Base-by-base conservation (phyloP, 2,329 filamentous ascomycete genomes). In the Exophiala sp. region DNA sequence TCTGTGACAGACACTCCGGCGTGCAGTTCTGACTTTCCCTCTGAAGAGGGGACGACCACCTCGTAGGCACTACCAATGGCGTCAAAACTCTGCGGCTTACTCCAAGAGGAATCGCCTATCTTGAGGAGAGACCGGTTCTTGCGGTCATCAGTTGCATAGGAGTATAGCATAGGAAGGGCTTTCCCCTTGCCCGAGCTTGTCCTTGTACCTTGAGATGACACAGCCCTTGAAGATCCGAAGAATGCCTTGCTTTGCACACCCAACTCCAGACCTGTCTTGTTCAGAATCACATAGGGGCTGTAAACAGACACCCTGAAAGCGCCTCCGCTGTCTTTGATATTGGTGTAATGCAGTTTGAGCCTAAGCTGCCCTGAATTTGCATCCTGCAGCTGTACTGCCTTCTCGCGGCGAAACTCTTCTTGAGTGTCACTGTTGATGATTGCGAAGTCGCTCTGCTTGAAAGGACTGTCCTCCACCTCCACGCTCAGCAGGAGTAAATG, bases 21-120 rank as follows among this genome's bases (percentile, higher is more conserved):
- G 62, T 97, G 89, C 62, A 97, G 90, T 66, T 98, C 93, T 2
- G 83, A 83, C 55, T 79, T 74, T 37, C 80, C 83, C 35, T 77
- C 79, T 1, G 78, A 70, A 0, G 89, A 88, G 43, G 86, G 85
- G 27, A 98, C 75, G 27, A 93, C 80, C 29, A 95, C 86, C 60
- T 96, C 90, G 13, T 88, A 85, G 0, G 85, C 89, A 62, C 91
- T 97, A 24, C 93, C 93, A 57, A 98, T 93, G 16, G 93, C 93
- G 64, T 98, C 94, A 62, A 98, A 95, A 76, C 88, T 96, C 66
- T 97, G 91, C 0, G 91, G 88, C 65, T 93, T 95, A 70, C 93
- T 97, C 94, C 93, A 98, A 53, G 83, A 80, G 1, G 93, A 96
- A 47, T 94, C 86, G 3, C 86, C 88, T 34, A 96, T 81, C 69